A percentile compares a stretch with the other conserved stretches of the same genome.
phyloP scores from a whole-genome alignment of 768 basidiomycete species.

The Phaeotremella skinneri region DNA sequence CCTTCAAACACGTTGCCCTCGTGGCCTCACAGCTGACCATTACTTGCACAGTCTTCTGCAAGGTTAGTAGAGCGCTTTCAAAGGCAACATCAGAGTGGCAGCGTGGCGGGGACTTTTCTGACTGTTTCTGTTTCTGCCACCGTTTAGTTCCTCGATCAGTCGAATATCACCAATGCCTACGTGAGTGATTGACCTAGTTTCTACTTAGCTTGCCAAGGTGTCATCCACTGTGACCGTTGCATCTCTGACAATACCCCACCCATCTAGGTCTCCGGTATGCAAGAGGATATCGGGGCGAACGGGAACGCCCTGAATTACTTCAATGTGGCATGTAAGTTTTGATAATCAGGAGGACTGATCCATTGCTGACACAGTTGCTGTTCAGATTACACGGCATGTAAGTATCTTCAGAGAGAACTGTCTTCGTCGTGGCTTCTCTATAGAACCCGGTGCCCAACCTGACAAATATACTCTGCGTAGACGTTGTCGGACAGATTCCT shows the following conservation, averaged over 20 bases:
- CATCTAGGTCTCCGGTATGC: conserved; percentile 24
- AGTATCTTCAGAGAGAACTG: neutral
- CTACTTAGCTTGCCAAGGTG: neutral
- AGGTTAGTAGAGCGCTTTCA: conserved; percentile 9
- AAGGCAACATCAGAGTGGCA: neutral
- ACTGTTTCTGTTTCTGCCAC: too few species aligned
- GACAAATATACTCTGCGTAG: conserved; percentile 1
- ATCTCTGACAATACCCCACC: too few species aligned
- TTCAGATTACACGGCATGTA: conserved; percentile 15
- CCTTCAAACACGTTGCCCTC: neutral
- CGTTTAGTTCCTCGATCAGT: conserved; percentile 13
- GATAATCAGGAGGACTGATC: too few species aligned
- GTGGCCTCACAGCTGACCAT: neutral
- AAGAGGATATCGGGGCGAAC: conserved; percentile 32
- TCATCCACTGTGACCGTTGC: too few species aligned
- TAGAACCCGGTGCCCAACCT: conserved; percentile 4
- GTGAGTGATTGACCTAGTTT: neutral
- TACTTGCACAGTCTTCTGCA: conserved; percentile 15
- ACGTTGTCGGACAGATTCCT: conserved; percentile 36
- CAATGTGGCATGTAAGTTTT: conserved; percentile 24
- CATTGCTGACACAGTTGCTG: neutral
- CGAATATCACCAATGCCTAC: conserved; percentile 39
- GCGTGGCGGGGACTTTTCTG: neutral
- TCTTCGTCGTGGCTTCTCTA: too few species aligned
- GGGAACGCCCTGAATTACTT: conserved; percentile 37